Percentiles rank a stretch among this genome's conserved stretches.
Conservation (phyloP, 2,329 filamentous ascomycete genomes). For the Pseudogymnoascus pannorum region DNA sequence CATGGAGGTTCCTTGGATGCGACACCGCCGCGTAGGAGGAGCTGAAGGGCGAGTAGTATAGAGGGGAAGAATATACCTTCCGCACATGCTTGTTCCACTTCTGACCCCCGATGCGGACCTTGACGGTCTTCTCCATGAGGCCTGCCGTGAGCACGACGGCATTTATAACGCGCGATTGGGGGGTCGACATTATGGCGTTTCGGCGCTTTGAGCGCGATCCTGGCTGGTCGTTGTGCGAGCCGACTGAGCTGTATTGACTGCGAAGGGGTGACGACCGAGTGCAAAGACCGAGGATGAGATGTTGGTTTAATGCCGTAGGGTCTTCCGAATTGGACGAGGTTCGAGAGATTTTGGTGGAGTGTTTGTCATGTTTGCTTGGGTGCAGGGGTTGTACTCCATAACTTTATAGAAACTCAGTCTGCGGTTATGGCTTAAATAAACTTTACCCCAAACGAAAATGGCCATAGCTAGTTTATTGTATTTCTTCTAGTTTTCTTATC, state of each 20-base stretch:
- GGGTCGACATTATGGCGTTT: background rate
- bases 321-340: background rate
- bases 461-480: background rate
- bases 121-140: constrained; percentile 71
- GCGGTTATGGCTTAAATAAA: background rate
- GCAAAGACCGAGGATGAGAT: background rate
- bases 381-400: background rate
- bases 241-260: background rate
- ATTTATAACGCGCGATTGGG: constrained; percentile 18
- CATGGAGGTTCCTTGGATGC: background rate
- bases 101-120: constrained; percentile 63
- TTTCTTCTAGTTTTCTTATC: background rate
- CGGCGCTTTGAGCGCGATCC: background rate
- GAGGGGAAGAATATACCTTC: constrained; percentile 49
- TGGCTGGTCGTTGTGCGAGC: background rate
- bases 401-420: background rate
- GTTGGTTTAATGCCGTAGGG: constrained; percentile 1
- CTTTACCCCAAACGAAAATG: background rate
- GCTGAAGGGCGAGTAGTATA: background rate
- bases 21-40: background rate
- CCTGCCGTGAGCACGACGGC: constrained; percentile 68
- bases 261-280: background rate
- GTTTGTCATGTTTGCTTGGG: constrained; percentile 9
- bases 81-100: constrained; percentile 66
- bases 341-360: constrained; percentile 9